Evolutionary conservation across 1,284 basidiomycete genomes (phyloP).

Genomic region (Prillingera fragicola): DNA sequence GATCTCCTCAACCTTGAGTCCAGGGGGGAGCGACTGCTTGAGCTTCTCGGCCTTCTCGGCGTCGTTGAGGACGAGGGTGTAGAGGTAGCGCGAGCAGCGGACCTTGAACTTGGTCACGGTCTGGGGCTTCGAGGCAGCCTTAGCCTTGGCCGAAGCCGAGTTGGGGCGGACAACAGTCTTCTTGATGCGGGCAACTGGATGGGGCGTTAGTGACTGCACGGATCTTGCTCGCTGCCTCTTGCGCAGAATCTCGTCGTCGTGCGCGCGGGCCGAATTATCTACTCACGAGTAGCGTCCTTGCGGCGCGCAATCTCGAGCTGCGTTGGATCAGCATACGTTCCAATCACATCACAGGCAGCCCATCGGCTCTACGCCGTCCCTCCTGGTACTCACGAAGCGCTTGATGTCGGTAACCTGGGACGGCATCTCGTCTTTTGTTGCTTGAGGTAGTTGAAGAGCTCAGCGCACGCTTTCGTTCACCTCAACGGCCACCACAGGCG

Average conservation of each 20-base stretch:
- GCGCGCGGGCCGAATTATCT: no score
- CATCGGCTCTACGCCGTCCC: not conserved
- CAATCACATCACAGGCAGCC: not conserved
- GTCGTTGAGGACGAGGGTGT: conserved; percentile 93
- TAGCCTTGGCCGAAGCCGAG: conserved; percentile 37
- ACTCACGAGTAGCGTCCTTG: conserved; percentile 57
- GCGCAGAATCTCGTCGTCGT: no score
- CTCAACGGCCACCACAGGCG: no score
- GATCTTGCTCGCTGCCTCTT: no score
- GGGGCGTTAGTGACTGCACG: conserved; percentile 3
- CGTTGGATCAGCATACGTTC: not conserved
- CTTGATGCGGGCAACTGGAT: conserved; percentile 92
- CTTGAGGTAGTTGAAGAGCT: no score
- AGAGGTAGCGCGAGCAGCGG: conserved; percentile 93
- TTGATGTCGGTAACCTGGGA: conserved; percentile 99
- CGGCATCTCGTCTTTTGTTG: no score
- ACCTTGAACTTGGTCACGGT: conserved; percentile 97
- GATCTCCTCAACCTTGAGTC: conserved; percentile 49
- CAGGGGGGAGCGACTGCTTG: conserved; percentile 86
- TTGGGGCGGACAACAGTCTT: conserved; percentile 61
- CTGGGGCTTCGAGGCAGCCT: conserved; percentile 58
- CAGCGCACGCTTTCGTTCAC: no score
- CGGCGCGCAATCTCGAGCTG: conserved; percentile 81
- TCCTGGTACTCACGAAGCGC: conserved; percentile 59
- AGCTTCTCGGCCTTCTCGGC: conserved; percentile 99